phyloP scores from a whole-genome alignment of 2,329 filamentous ascomycete genomes.

The Neopestalotiopsis sp. region DNA sequence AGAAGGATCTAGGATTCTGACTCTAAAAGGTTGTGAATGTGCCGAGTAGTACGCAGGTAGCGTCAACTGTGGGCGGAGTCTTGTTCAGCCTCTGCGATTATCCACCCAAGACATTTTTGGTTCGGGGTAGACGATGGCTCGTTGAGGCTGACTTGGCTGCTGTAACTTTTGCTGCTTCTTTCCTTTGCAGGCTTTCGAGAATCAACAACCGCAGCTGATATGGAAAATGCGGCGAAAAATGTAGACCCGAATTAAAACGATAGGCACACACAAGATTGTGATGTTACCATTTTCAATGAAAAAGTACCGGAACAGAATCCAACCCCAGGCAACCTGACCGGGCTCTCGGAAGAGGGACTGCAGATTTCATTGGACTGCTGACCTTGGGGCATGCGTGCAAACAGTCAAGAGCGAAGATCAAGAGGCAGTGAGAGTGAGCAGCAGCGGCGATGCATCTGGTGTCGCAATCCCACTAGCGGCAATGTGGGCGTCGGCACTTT shows the following conservation, averaged over 20 bases:
- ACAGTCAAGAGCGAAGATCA: background rate
- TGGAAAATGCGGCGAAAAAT: background rate
- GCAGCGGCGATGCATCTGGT: background rate
- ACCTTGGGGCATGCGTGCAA: too few relatives aligned
- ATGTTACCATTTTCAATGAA: too few relatives aligned
- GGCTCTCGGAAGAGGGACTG: slow-evolving; percentile 1
- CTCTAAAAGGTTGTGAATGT: background rate
- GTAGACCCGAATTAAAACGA: background rate
- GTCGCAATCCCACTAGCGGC: slow-evolving; percentile 9
- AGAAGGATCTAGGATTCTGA: background rate
- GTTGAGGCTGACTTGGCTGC: background rate
- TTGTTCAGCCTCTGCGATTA: background rate
- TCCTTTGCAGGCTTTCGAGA: too few relatives aligned
- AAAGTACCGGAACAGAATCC: too few relatives aligned
- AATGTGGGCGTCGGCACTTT: slow-evolving; percentile 7
- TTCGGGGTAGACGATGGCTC: background rate
- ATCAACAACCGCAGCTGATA: background rate
- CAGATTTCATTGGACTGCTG: background rate
- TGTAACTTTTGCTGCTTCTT: too few relatives aligned
- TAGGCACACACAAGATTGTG: too few relatives aligned
- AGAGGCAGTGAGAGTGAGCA: background rate
- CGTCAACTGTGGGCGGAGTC: background rate
- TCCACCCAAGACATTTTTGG: background rate
- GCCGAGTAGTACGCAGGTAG: background rate
- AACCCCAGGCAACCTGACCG: background rate